Conservation (phyloP, 306 rosid species). For the Fragaria ananassa region DNA sequence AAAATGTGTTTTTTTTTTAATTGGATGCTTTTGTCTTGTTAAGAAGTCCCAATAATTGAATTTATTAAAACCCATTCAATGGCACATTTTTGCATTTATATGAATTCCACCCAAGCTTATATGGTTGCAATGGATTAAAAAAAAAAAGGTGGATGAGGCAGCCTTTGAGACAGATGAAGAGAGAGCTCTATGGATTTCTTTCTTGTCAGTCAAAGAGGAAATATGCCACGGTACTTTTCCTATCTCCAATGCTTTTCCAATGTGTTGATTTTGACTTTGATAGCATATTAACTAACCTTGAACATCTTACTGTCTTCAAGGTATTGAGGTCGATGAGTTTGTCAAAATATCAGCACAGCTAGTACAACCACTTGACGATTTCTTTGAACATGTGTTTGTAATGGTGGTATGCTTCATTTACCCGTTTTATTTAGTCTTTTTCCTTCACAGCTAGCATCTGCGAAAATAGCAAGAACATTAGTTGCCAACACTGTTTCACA, state of each 20-base stretch:
- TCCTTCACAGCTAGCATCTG: not conserved
- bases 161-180: conserved; percentile 76
- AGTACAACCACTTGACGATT: conserved; percentile 84
- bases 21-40: not conserved
- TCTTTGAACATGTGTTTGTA: conserved; percentile 77
- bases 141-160: conserved; percentile 62
- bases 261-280: not conserved
- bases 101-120: not conserved
- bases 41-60: not conserved
- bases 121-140: conserved; percentile 10
- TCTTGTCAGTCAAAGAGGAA: conserved; percentile 50
- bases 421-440: not conserved
- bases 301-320: conserved; percentile 34
- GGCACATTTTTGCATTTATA: not conserved
- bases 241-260: conserved; percentile 1
- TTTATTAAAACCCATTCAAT: not conserved
- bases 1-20: not conserved
- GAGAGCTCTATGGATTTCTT: conserved; percentile 66
- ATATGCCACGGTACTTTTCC: conserved; percentile 50
- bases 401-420: conserved; percentile 79
- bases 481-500: not conserved
- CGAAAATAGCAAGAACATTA: not conserved
- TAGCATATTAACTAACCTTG: conserved; percentile 1
- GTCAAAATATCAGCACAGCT: conserved; percentile 66
- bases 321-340: conserved; percentile 63